Percentiles rank a stretch among this genome's conserved stretches.
Conservation (phyloP, 2,329 filamentous ascomycete genomes). For the Rhynchosporium agropyri region DNA sequence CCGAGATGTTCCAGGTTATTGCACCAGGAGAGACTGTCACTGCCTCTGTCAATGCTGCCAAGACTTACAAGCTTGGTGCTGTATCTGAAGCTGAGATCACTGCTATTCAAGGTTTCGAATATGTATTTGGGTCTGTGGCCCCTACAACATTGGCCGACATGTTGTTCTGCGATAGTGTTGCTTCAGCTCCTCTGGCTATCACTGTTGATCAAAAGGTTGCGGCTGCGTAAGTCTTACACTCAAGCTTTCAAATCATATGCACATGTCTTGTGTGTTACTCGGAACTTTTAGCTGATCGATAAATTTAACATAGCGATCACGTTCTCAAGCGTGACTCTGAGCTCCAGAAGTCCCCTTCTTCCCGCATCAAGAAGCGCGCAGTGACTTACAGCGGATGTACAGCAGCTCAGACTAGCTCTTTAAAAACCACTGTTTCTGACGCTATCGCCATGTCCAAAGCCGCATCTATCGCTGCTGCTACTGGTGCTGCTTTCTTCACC, state of each 20-base stretch:
- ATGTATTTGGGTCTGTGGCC: constrained; percentile 27
- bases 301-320: constrained; percentile 19
- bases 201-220: constrained; percentile 33
- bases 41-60: constrained; percentile 32
- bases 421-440: constrained; percentile 30
- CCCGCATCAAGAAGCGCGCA: constrained; percentile 34
- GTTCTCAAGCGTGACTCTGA: constrained; percentile 22
- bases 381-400: constrained; percentile 31
- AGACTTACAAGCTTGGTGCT: constrained; percentile 33
- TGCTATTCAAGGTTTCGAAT: constrained; percentile 36
- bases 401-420: constrained; percentile 26
- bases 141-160: constrained; percentile 24
- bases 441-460: constrained; percentile 31
- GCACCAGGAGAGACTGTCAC: constrained; percentile 32
- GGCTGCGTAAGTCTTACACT: constrained; percentile 25
- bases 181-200: constrained; percentile 30
- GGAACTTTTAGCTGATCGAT: not conserved
- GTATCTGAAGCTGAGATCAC: constrained; percentile 28
- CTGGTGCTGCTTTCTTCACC: constrained; percentile 31
- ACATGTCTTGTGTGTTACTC: not conserved
- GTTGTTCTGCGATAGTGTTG: constrained; percentile 24
- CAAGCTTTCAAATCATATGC: not conserved
- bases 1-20: constrained; percentile 32
- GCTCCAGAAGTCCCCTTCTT: constrained; percentile 9
- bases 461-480: constrained; percentile 33